phyloP scores from a whole-genome alignment of 2,329 filamentous ascomycete genomes.

The Ophiostoma piceae region DNA sequence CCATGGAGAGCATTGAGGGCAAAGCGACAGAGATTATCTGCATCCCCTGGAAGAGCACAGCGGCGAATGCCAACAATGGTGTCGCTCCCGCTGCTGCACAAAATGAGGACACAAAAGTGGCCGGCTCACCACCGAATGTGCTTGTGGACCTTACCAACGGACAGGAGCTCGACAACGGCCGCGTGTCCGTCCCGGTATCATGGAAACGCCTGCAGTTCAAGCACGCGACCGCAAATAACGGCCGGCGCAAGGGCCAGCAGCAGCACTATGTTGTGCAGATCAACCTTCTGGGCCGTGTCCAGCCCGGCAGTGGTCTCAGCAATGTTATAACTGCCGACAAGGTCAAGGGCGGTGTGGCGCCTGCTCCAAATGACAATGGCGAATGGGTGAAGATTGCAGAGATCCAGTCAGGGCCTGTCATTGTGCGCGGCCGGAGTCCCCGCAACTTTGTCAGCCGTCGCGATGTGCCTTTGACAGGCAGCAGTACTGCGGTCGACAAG shows the following conservation, averaged over 20 bases:
- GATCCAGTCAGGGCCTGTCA: slow-evolving; percentile 85
- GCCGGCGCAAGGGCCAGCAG: slow-evolving; percentile 85
- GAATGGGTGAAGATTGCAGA: slow-evolving; percentile 73
- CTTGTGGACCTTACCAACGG: slow-evolving; percentile 51
- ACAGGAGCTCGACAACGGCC: slow-evolving; percentile 68
- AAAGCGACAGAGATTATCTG: slow-evolving; percentile 91
- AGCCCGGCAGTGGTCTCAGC: slow-evolving; percentile 39
- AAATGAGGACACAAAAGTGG: slow-evolving; percentile 43
- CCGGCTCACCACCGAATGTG: slow-evolving; percentile 49
- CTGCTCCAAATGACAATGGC: slow-evolving; percentile 50
- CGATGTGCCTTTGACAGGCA: slow-evolving; percentile 65
- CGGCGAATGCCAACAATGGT: slow-evolving; percentile 37
- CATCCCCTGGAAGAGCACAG: slow-evolving; percentile 86
- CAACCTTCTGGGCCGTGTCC: slow-evolving; percentile 53
- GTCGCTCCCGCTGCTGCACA: slow-evolving; percentile 28
- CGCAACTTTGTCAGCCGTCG: slow-evolving; percentile 91
- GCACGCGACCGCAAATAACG: slow-evolving; percentile 94
- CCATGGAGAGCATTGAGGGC: slow-evolving; percentile 86
- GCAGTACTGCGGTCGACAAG: slow-evolving; percentile 37
- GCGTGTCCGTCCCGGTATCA: slow-evolving; percentile 71
- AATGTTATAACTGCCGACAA: background rate
- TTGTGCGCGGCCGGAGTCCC: slow-evolving; percentile 86
- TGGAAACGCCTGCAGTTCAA: slow-evolving; percentile 96
- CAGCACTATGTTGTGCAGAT: slow-evolving; percentile 91
- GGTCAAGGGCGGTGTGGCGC: slow-evolving; percentile 34